Evolutionary conservation across 2,329 filamentous ascomycete genomes (phyloP), one percentile per base, ranked within the genome.

Genomic region (Calonectria pauciramosa): DNA sequence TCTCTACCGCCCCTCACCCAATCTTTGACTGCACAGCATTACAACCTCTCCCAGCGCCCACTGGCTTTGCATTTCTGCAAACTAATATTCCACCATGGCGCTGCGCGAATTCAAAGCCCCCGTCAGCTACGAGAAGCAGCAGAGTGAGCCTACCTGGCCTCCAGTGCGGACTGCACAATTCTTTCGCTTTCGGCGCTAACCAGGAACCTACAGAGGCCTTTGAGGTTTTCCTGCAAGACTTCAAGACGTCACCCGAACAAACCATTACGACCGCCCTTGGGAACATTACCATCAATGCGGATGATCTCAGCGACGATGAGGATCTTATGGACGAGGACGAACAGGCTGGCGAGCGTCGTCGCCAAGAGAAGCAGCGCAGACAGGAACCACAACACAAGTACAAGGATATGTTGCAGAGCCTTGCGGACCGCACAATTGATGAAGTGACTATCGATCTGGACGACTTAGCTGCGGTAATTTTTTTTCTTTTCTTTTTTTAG

Each of bases 271-370:
- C 96, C 83, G 96, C 96, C 56, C 90, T 99, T 63, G 93, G 95
- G 80, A 93, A 94, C 79, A 92, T 99, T 81, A 94, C 94, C 82
- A 94, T 99, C 77, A 94, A 96, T 84, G 96, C 95, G 82, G 94
- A 97, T 86, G 94, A 94, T 80, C 90, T 95, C 52, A 96, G 94
- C 85, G 96, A 98, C 82, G 95, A 98, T 81, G 95, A 98, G 84
- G 96, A 98, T 82, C 95, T 97, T 83, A 95, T 98, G 92, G 95
- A 98, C 83, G 94, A 96, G 80, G 91, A 92, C 75, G 93, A 95
- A 76, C 91, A 92, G 68, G 88, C 88, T 23, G 87, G 88, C 49
- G 87, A 88, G 74, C 87, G 84, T 75, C 89, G 88, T 28, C 88
- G 86, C 68, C 86, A 87, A 77, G 86, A 90, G 63, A 89, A 86